Conservation (phyloP, 768 basidiomycete species). For the Leccinum barrowsii region DNA sequence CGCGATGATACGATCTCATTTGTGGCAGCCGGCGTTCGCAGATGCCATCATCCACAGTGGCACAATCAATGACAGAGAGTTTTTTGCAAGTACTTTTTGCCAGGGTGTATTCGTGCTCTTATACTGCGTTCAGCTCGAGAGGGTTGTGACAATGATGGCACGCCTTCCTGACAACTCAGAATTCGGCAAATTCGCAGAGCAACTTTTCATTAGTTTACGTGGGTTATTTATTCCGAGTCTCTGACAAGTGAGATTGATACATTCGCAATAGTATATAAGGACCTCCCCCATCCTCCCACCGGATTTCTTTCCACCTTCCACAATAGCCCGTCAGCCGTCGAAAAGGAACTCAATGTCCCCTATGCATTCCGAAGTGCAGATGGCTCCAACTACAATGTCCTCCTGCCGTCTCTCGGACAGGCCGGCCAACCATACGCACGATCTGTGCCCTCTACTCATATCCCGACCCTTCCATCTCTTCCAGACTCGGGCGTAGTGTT, state of each 20-base stretch:
- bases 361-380: constrained; percentile 59
- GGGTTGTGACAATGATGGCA: constrained; percentile 59
- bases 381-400: constrained; percentile 57
- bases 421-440: constrained; percentile 68
- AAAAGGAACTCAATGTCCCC: constrained; percentile 19
- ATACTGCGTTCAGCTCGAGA: constrained; percentile 52
- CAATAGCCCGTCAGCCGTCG: not conserved
- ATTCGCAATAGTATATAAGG: constrained; percentile 58
- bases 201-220: constrained; percentile 54
- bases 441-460: constrained; percentile 50
- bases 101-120: constrained; percentile 3
- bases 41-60: constrained; percentile 47
- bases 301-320: constrained; percentile 41
- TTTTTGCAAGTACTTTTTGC: constrained; percentile 44
- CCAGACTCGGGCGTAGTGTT: constrained; percentile 70
- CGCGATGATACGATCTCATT: not conserved
- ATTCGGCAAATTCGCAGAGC: constrained; percentile 40
- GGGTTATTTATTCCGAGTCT: constrained; percentile 26
- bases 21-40: constrained; percentile 41
- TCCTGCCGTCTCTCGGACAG: constrained; percentile 52
- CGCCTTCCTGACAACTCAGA: constrained; percentile 35
- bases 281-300: constrained; percentile 71
- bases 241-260: not conserved
- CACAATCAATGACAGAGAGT: constrained; percentile 53
- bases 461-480: constrained; percentile 43